These are phyloP conservation scores for Dionaea muscipula DNA, from an alignment of 179 eudicot genomes.

Conservation along the genomic window DNA sequence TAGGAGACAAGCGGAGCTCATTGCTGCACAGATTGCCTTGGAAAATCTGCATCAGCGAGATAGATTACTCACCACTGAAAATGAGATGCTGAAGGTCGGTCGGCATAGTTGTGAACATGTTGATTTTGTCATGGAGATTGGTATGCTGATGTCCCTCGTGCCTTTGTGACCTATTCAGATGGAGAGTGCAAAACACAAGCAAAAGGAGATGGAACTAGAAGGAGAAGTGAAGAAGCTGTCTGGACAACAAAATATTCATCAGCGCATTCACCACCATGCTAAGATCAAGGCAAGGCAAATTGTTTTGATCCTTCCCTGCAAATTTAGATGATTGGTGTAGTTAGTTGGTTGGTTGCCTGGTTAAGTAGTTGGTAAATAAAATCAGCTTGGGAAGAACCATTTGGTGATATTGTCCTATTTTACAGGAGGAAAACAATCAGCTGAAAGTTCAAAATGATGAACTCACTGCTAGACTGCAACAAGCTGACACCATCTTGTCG, in stretches of 20 bases:
- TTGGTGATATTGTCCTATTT: neutral
- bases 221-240: constrained; percentile 59
- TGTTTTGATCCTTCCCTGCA: constrained; percentile 1
- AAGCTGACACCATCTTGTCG: constrained; percentile 36
- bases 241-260: constrained; percentile 88
- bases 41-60: constrained; percentile 58
- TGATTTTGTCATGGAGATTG: neutral
- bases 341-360: too few species aligned
- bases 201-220: constrained; percentile 55
- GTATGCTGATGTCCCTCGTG: neutral
- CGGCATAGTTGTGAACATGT: neutral
- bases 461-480: constrained; percentile 38
- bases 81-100: constrained; percentile 67
- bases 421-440: constrained; percentile 83
- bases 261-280: constrained; percentile 89
- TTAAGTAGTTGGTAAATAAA: neutral
- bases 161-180: constrained; percentile 23
- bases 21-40: constrained; percentile 60
- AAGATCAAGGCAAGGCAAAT: constrained; percentile 64
- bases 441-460: constrained; percentile 67
- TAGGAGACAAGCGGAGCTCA: constrained; percentile 56
- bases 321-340: too few species aligned
- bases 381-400: neutral
- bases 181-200: constrained; percentile 44
- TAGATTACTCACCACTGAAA: constrained; percentile 46